Evolutionary conservation across 2,329 filamentous ascomycete genomes (phyloP).

Genomic region (Xylariaceae sp.): DNA sequence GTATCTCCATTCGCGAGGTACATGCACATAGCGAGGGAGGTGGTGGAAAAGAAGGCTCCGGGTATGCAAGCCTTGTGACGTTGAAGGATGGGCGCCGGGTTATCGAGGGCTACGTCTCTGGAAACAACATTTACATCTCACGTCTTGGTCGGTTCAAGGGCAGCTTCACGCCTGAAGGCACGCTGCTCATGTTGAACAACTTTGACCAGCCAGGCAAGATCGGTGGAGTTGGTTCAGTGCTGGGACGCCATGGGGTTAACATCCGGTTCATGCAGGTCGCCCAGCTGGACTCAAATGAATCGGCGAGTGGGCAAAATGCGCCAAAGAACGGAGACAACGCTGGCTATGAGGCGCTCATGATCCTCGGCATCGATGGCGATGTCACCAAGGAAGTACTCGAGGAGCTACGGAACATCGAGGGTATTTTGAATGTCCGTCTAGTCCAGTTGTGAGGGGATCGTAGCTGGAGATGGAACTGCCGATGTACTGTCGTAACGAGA

Average conservation of each 20-base stretch:
- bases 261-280: slow-evolving; percentile 67
- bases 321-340: slow-evolving; percentile 27
- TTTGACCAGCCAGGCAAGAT: slow-evolving; percentile 80
- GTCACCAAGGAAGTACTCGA: slow-evolving; percentile 53
- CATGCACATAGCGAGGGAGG: slow-evolving; percentile 43
- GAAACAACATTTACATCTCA: slow-evolving; percentile 62
- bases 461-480: too few species aligned
- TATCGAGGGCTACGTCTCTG: slow-evolving; percentile 63
- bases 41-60: slow-evolving; percentile 50
- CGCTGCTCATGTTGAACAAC: slow-evolving; percentile 72
- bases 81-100: slow-evolving; percentile 49
- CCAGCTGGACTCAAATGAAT: slow-evolving; percentile 11
- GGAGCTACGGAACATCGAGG: slow-evolving; percentile 45
- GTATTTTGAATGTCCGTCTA: slow-evolving; percentile 52
- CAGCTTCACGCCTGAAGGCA: slow-evolving; percentile 67
- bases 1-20: slow-evolving; percentile 71
- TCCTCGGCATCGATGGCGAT: slow-evolving; percentile 64
- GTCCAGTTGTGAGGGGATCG: slow-evolving; percentile 35
- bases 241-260: slow-evolving; percentile 68
- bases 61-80: slow-evolving; percentile 67
- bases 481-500: too few species aligned
- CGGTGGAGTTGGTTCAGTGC: slow-evolving; percentile 65
- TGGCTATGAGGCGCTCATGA: slow-evolving; percentile 72
- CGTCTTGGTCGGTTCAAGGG: slow-evolving; percentile 69
- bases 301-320: neutral